phyloP scores from a whole-genome alignment of 805 yeast genomes.

The Metschnikowia lunata region DNA sequence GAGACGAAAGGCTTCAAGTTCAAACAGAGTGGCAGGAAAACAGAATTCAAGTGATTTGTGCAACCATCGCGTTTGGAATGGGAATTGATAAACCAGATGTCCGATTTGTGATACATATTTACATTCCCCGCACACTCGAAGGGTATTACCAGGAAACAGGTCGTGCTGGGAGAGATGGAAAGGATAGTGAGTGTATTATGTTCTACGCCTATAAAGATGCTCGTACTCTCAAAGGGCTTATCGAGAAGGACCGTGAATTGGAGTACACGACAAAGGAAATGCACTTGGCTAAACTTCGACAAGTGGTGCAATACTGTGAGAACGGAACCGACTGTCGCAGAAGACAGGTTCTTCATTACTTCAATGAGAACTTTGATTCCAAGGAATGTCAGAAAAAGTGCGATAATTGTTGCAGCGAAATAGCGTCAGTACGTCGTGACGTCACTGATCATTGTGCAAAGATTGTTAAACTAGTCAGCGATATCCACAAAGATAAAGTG shows the following conservation, averaged over 20 bases:
- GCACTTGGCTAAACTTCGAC: constrained; percentile 70
- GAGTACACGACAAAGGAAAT: constrained; percentile 63
- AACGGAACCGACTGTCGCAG: constrained; percentile 88
- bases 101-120: constrained; percentile 82
- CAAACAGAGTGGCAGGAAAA: constrained; percentile 82
- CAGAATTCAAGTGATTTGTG: constrained; percentile 75
- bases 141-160: constrained; percentile 99
- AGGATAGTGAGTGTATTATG: constrained; percentile 74
- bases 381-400: constrained; percentile 65
- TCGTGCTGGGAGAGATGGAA: constrained; percentile 96
- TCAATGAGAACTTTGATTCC: constrained; percentile 76
- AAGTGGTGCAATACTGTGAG: constrained; percentile 89
- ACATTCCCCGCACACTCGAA: constrained; percentile 85
- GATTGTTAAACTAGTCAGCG: constrained; percentile 55
- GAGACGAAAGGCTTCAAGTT: constrained; percentile 65
- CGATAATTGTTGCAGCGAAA: constrained; percentile 66
- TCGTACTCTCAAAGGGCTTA: constrained; percentile 66
- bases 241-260: constrained; percentile 68
- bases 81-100: constrained; percentile 98
- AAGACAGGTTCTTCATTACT: constrained; percentile 82
- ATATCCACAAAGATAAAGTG: constrained; percentile 54
- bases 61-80: constrained; percentile 98
- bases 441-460: constrained; percentile 60
- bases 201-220: constrained; percentile 81
- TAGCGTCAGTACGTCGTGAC: constrained; percentile 51